Evolutionary conservation across 2,329 filamentous ascomycete genomes (phyloP), one percentile per base, ranked within the genome.

Genomic region (Ascochyta viciae-villosae): DNA sequence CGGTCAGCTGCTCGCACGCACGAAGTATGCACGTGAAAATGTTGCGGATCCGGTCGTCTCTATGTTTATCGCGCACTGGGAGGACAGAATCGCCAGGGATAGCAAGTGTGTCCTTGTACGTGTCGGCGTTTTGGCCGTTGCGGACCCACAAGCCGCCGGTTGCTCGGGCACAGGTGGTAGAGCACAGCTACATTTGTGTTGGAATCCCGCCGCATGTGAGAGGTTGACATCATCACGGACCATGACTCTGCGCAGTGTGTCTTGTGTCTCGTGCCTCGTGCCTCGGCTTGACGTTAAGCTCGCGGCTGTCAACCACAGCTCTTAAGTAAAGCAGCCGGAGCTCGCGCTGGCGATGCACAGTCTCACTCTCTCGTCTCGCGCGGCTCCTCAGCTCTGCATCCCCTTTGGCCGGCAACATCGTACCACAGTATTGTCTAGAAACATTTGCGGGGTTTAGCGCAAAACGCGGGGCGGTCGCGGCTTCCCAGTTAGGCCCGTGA

Each of bases 371-470:
- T 57, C 51, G 54, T 57, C 44, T 55, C 55, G 46, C 52, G 54
- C 38, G 42, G 42, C 42, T 44, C 54, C 52, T 41, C 57, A 57
- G 55, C 60, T 67, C 62, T 63, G 56, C 56, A 60, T 63, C 61
- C 47, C 45, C 60, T 50, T 31, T 64, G 61, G 38, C 59, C 62
- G 56, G 57, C 43, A 47, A 47, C 44, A 50, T 54, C 38, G 22
- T 19, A 16, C 16, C 16, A 16, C 16, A 16, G 16, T 16, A 19
- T 19, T 19, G 19, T 45, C 39, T 41, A 47, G 53, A 50, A 34
- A 23, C 26, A 60, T 55, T 63, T 66, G 70, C 67, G 68, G 64
- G 64, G 68, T 54, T 59, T 68, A 68, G 69, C 59, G 68, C 39
- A 46, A 29, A 31, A 29, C 54, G 54, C 33, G 54, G 48, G 48